A percentile compares a stretch with the other conserved stretches of the same genome.
Conservation (phyloP, 768 basidiomycete genomes). For the Pleurotus tuber-regium region DNA sequence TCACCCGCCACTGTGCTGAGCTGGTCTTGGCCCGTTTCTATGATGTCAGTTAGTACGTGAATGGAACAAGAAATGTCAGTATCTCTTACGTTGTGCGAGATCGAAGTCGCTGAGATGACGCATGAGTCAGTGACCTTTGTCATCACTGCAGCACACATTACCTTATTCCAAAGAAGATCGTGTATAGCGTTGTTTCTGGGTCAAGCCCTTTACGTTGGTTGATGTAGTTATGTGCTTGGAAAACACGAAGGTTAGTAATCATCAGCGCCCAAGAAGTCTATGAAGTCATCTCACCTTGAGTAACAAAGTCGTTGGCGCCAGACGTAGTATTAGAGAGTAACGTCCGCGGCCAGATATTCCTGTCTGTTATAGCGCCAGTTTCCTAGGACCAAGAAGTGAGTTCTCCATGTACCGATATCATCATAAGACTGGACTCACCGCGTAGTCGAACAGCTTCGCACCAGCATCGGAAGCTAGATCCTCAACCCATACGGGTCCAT, state of each 20-base stretch:
- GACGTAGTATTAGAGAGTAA: neutral
- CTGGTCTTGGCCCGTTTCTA: slow-evolving; percentile 21
- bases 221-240: slow-evolving; percentile 23
- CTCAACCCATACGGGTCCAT: slow-evolving; percentile 52
- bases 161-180: slow-evolving; percentile 54
- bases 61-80: slow-evolving; percentile 22
- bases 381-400: slow-evolving; percentile 13
- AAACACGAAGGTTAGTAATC: neutral
- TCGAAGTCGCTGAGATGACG: slow-evolving; percentile 37
- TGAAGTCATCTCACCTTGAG: slow-evolving; percentile 20
- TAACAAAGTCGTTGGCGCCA: slow-evolving; percentile 20
- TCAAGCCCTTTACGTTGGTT: slow-evolving; percentile 24
- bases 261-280: neutral
- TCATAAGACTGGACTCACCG: slow-evolving; percentile 31
- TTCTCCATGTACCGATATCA: neutral
- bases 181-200: slow-evolving; percentile 44
- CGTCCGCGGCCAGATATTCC: slow-evolving; percentile 19
- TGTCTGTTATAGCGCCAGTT: slow-evolving; percentile 27
- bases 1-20: slow-evolving; percentile 35
- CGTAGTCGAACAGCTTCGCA: slow-evolving; percentile 47
- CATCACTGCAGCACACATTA: slow-evolving; percentile 22
- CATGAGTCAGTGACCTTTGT: neutral
- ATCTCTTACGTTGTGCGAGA: slow-evolving; percentile 29
- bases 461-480: slow-evolving; percentile 35
- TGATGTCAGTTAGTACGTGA: slow-evolving; percentile 19